Evolutionary conservation across 768 basidiomycete genomes (phyloP).

Genomic region (Rhizopogon vinicolor): DNA sequence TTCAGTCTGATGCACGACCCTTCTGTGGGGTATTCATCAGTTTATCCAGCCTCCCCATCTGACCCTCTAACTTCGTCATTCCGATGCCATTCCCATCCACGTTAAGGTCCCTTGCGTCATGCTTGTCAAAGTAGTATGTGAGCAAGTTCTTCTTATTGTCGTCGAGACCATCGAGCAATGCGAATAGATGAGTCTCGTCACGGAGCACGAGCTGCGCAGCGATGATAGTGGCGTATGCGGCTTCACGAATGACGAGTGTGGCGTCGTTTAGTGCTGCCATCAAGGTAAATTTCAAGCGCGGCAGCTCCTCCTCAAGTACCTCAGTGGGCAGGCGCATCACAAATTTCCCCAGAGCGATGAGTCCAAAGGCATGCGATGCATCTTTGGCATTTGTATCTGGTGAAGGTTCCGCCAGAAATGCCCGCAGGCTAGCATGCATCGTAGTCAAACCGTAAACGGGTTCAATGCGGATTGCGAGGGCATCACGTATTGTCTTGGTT

Average conservation of each 20-base stretch:
- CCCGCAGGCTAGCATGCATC: slow-evolving; percentile 66
- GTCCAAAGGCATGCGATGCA: slow-evolving; percentile 73
- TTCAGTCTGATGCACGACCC: slow-evolving; percentile 11
- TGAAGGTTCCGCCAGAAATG: slow-evolving; percentile 53
- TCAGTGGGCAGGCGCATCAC: slow-evolving; percentile 76
- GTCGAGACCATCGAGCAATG: slow-evolving; percentile 75
- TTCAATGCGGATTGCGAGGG: slow-evolving; percentile 64
- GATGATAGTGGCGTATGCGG: slow-evolving; percentile 77
- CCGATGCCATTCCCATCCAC: slow-evolving; percentile 36
- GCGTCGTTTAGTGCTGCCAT: slow-evolving; percentile 68
- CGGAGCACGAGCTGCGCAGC: slow-evolving; percentile 79
- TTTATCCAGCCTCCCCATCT: slow-evolving; percentile 76
- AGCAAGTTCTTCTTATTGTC: slow-evolving; percentile 89
- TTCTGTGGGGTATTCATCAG: slow-evolving; percentile 70
- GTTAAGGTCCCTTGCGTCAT: slow-evolving; percentile 57
- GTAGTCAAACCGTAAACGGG: slow-evolving; percentile 85
- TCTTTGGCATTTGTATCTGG: slow-evolving; percentile 55
- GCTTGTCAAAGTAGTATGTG: slow-evolving; percentile 87
- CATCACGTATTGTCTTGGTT: slow-evolving; percentile 77
- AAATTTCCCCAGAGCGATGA: slow-evolving; percentile 81
- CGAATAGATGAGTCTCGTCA: slow-evolving; percentile 81
- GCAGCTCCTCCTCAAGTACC: slow-evolving; percentile 84
- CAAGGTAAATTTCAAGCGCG: slow-evolving; percentile 66
- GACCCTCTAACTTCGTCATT: slow-evolving; percentile 70
- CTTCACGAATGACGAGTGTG: slow-evolving; percentile 78